Conservation (phyloP, 2,329 filamentous ascomycete species). For the Fusarium staphyleae region DNA sequence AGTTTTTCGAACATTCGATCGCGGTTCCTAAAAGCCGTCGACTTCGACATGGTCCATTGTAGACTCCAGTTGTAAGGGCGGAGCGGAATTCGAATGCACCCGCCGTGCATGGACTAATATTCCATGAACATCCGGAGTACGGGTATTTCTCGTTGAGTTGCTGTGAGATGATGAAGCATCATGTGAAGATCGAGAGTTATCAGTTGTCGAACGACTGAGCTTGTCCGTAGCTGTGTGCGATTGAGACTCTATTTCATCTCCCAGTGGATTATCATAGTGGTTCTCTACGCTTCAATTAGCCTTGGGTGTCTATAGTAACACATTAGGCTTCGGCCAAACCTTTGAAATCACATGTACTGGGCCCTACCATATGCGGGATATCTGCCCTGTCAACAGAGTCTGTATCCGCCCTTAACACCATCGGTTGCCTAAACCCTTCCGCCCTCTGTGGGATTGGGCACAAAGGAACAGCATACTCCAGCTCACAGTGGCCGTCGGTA, state of each 20-base stretch:
- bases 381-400: not conserved
- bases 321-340: not conserved
- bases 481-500: slow-evolving; percentile 33
- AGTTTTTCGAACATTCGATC: slow-evolving; percentile 1
- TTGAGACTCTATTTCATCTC: not conserved
- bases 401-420: slow-evolving; percentile 40
- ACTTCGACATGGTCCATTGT: not conserved
- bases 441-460: slow-evolving; percentile 44
- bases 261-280: not conserved
- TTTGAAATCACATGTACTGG: not conserved
- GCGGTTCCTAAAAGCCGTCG: slow-evolving; percentile 14
- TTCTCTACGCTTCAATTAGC: not conserved
- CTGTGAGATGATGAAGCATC: not conserved
- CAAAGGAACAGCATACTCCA: slow-evolving; percentile 34
- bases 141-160: not conserved
- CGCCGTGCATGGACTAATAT: not conserved
- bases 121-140: not conserved
- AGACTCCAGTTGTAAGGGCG: slow-evolving; percentile 1
- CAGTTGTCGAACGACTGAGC: not conserved
- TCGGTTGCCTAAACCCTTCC: slow-evolving; percentile 35
- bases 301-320: not conserved
- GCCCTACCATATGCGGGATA: not conserved
- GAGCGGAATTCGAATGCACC: slow-evolving; percentile 10
- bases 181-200: not conserved
- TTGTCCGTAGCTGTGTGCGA: not conserved